Base-by-base conservation (phyloP, 306 rosid species). In the Vigna radiata region DNA sequence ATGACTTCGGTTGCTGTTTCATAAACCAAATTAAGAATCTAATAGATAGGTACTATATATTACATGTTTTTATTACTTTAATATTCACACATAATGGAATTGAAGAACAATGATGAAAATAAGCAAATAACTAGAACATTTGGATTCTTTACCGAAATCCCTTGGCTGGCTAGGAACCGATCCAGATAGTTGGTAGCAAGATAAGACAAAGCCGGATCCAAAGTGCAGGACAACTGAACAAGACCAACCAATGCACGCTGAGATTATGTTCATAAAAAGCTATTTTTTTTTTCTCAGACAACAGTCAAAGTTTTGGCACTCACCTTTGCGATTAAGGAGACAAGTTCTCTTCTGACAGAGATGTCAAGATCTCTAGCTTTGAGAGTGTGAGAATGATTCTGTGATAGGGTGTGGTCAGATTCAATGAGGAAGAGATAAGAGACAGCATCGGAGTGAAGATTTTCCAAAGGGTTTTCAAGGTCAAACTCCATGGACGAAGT, bases 141-240 rank as follows among this genome's bases (percentile, higher is more conserved):
- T 61, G 63, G 68, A 69, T 31, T 41, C 39, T 23, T 77, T 95
- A 95, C 98, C 92, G 81, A 86, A 49, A 85, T 66, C 31, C 71
- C 87, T 84, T 90, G 93, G 77, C 60, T 73, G 70, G 96, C 89
- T 41, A 95, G 77, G 86, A 90, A 90, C 17, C 97, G 97, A 79
- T 95, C 98, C 36, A 92, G 89, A 44, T 95, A 95, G 82, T 90
- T 95, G 79, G 89, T 81, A 23, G 98, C 96, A 9, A 95, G 90
- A 83, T 92, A 95, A 11, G 88, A 72, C 18, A 90, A 77, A 68
- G 83, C 79, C 16, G 96, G 90, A 79, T 86, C 97, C 39, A 87
- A 83, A 79, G 78, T 73, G 43, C 80, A 84, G 29, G 91, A 89
- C 31, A 90, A 72, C 96, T 95, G 86, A 75, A 79, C 53, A 70